Conservation (phyloP, 805 yeast species). For the Candida coleopterorum region DNA sequence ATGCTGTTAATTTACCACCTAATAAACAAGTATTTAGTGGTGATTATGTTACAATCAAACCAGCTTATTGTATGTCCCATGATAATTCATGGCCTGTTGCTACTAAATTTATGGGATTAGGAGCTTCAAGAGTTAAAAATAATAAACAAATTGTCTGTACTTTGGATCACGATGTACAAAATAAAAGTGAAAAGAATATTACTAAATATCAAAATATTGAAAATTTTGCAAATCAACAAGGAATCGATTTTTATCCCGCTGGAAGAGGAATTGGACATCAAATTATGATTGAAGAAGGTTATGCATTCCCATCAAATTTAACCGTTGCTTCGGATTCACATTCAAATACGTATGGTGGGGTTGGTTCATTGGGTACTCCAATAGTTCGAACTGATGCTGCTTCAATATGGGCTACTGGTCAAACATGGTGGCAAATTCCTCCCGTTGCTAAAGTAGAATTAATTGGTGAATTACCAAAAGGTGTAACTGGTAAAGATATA, state of each 20-base stretch:
- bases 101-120: slow-evolving; percentile 89
- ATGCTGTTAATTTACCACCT: slow-evolving; percentile 70
- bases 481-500: slow-evolving; percentile 94
- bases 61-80: slow-evolving; percentile 98
- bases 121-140: slow-evolving; percentile 78
- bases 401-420: slow-evolving; percentile 98
- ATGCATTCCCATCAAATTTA: slow-evolving; percentile 89
- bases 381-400: slow-evolving; percentile 99
- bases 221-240: slow-evolving; percentile 83
- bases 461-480: slow-evolving; percentile 72
- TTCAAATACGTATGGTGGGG: slow-evolving; percentile 96
- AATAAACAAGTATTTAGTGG: slow-evolving; percentile 79
- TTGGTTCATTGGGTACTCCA: slow-evolving; percentile 95
- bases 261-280: slow-evolving; percentile 99
- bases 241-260: slow-evolving; percentile 95
- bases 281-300: slow-evolving; percentile 98
- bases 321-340: slow-evolving; percentile 98
- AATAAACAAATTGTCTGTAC: slow-evolving; percentile 93
- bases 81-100: slow-evolving; percentile 99
- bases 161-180: slow-evolving; percentile 96
- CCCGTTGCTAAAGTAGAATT: slow-evolving; percentile 95
- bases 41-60: slow-evolving; percentile 90
- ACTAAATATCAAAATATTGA: slow-evolving; percentile 86
- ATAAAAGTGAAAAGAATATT: slow-evolving; percentile 82
- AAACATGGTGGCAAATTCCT: slow-evolving; percentile 99